Percentiles rank a stretch among this genome's conserved stretches.
Evolutionary conservation across 768 basidiomycete genomes (phyloP).

Genomic region (Amanita rimosa): DNA sequence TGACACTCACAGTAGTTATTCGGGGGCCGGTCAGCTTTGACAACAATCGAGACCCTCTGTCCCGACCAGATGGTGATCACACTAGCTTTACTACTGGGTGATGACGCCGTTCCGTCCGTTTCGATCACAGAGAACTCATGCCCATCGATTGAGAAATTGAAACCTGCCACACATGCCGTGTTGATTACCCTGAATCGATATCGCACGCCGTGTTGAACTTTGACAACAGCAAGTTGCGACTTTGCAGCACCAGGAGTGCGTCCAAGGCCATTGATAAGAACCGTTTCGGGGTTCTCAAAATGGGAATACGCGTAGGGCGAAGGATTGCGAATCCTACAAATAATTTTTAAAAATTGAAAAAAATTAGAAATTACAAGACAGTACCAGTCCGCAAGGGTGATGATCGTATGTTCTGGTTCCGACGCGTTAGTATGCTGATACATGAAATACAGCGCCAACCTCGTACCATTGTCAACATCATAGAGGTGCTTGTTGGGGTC

Average conservation of each 20-base stretch:
- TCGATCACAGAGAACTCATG: slow-evolving; percentile 38
- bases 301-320: slow-evolving; percentile 11
- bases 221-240: slow-evolving; percentile 19
- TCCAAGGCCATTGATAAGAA: slow-evolving; percentile 29
- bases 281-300: slow-evolving; percentile 16
- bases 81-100: neutral
- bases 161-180: slow-evolving; percentile 20
- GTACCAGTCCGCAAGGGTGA: slow-evolving; percentile 30
- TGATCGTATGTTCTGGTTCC: slow-evolving; percentile 22
- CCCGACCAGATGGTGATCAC: neutral
- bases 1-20: slow-evolving; percentile 4
- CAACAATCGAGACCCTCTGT: slow-evolving; percentile 1
- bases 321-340: slow-evolving; percentile 14
- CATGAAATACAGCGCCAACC: slow-evolving; percentile 12
- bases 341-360: neutral
- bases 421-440: slow-evolving; percentile 17
- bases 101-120: slow-evolving; percentile 22
- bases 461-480: slow-evolving; percentile 23
- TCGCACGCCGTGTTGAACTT: slow-evolving; percentile 20
- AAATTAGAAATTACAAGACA: neutral
- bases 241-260: slow-evolving; percentile 17
- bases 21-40: neutral
- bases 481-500: slow-evolving; percentile 14
- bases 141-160: slow-evolving; percentile 31
- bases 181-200: slow-evolving; percentile 20